Evolutionary conservation across 805 yeast species (phyloP), one percentile per base, ranked within the genome.

Genomic region (Metschnikowia orientalis): DNA sequence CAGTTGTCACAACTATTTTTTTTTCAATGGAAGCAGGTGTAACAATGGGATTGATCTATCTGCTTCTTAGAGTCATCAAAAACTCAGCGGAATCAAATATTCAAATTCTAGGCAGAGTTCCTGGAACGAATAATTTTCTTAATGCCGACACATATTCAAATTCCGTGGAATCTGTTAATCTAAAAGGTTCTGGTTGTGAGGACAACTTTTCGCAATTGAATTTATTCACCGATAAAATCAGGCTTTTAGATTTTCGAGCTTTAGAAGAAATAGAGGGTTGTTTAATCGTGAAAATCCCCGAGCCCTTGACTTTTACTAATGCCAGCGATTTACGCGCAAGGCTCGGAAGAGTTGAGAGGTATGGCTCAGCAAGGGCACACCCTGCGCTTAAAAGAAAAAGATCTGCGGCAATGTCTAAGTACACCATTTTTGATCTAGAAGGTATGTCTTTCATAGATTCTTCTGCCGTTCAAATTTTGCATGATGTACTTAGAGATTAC

Each of bases 21-120:
- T 63, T 59, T 54, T 87, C 97, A 0, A 79, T 89, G 53, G 95
- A 90, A 55, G 78, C 82, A 10, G 97, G 98, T 1, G 86, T 92
- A 29, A 77, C 82, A 2, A 72, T 86, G n/a, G 97, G 98, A 0
- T 77, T 85, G 29, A 75, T 76, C 0, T 84, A 86, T 45, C 87
- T 94, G 25, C 61, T 90, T 12, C 66, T 89, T 20, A 65, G 94
- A 36, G 89, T 90, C 4, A 73, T 88, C 18, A 81, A 76, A 44
- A 86, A 85, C 51, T 79, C 95, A 1, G 78, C 95, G 0, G 67
- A 73, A 35, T 88, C 95, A 2, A 69, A 95, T 42, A 85, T 88
- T 39, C 95, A 87, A 54, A 83, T 89, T 30, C 62, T 87, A 41
- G 86, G 88, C 3, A 67, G 92, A 36, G 39, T 44, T n/a, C 50